phyloP scores from a whole-genome alignment of 2,329 filamentous ascomycete genomes.

The Apiospora sp. region DNA sequence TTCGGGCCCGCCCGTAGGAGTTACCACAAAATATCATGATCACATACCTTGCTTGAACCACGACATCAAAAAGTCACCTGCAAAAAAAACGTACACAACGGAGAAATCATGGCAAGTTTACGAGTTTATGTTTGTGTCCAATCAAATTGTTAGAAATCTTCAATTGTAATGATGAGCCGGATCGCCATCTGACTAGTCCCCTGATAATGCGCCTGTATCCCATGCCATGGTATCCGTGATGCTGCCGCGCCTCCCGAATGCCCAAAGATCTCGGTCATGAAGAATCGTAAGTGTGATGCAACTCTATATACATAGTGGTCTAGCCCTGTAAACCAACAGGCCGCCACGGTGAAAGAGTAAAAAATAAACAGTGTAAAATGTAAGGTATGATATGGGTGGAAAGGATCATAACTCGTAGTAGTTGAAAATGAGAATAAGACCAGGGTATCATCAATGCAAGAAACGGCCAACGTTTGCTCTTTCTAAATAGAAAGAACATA shows the following conservation, averaged over 20 bases:
- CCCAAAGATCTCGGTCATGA: conserved; percentile 17
- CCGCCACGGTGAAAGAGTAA: conserved; percentile 31
- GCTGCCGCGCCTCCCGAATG: conserved; percentile 23
- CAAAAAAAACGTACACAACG: background rate
- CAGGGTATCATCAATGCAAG: background rate
- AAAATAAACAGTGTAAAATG: conserved; percentile 21
- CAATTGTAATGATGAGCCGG: conserved; percentile 28
- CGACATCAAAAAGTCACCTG: background rate
- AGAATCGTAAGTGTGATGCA: conserved; percentile 22
- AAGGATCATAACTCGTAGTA: conserved; percentile 13
- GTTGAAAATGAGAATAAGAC: background rate
- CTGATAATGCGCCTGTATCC: conserved; percentile 15
- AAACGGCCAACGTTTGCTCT: conserved; percentile 13
- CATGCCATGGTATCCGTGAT: conserved; percentile 30
- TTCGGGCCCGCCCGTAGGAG: background rate
- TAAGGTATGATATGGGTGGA: conserved; percentile 9
- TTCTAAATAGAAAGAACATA: conserved; percentile 78
- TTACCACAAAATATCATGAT: background rate
- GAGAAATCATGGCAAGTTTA: background rate
- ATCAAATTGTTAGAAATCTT: conserved; percentile 22
- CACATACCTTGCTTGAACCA: background rate
- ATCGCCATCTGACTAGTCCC: conserved; percentile 28
- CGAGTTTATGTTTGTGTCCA: conserved; percentile 2
- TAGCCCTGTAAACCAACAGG: conserved; percentile 15
- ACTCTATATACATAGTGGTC: conserved; percentile 23